phyloP scores from a whole-genome alignment of 1,284 basidiomycete genomes.

The Boletus hoseneyae region DNA sequence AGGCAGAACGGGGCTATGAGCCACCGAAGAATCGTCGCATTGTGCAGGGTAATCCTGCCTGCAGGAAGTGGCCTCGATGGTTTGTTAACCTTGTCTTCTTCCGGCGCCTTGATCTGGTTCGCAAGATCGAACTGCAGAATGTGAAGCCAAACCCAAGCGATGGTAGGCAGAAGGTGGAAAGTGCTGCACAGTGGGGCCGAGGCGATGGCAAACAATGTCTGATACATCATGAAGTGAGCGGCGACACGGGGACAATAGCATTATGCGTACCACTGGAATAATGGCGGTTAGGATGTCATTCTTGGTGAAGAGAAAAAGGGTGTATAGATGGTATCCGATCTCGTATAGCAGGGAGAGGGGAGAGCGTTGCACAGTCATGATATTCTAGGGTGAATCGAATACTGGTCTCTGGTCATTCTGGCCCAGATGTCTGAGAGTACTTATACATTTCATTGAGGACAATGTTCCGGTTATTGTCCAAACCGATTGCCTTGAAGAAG shows the following conservation, averaged over 20 bases:
- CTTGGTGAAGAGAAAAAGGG: conserved; percentile 41
- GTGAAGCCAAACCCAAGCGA: conserved; percentile 44
- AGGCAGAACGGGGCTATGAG: conserved; percentile 34
- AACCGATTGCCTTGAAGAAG: not conserved
- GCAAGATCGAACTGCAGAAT: conserved; percentile 42
- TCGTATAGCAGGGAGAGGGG: conserved; percentile 8
- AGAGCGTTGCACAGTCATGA: conserved; percentile 15
- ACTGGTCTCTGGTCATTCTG: not conserved
- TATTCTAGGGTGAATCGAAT: not conserved
- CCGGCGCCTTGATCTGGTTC: conserved; percentile 39
- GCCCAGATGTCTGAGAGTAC: not conserved
- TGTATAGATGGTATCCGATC: conserved; percentile 27
- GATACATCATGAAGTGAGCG: not conserved
- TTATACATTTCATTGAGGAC: conserved; percentile 12
- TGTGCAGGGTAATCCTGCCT: conserved; percentile 32
- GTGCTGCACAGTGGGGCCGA: conserved; percentile 29
- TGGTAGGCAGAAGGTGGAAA: conserved; percentile 23
- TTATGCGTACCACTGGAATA: conserved; percentile 37
- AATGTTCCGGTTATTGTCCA: not conserved
- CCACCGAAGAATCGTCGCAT: conserved; percentile 38
- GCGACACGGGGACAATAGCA: not conserved
- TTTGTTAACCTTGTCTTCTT: conserved; percentile 43
- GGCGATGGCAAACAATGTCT: conserved; percentile 38
- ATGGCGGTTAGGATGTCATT: conserved; percentile 40
- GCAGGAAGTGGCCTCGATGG: conserved; percentile 40